Evolutionary conservation across 768 basidiomycete genomes (phyloP), one percentile per base, ranked within the genome.

Genomic region (Hericium erinaceus): DNA sequence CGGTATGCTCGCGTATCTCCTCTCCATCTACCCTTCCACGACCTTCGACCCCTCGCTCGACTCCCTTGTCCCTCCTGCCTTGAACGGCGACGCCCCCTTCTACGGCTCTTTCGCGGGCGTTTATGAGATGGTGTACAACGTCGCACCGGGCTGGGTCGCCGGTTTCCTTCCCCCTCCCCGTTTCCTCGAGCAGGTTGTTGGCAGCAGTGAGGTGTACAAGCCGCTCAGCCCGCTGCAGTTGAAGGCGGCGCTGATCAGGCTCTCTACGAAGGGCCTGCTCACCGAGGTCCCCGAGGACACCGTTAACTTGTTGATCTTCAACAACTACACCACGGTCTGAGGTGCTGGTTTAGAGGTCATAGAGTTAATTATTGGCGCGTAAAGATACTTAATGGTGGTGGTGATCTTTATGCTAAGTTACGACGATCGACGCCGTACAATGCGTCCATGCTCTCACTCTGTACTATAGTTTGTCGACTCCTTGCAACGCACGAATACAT

Each of bases 1-100:
- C 56, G 94, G 94, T 61, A 72, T 95, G 54, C 72, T 90, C 52
- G 94, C 94, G 10, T 97, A 97, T 78, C 79, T 92, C 63, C 80
- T 97, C 58, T 92, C 90, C 22, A 80, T 95, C 66, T 86, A 92
- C 72, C 88, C 87, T 5, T 81, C 81, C 0, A 60, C 70, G 46
- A 71, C 76, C 1, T 89, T 89, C 67, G 63, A 82, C 66, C 84
- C 85, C 13, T 53, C 62, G 6, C 62, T 79, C 58, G 65, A 70
- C 52, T 53, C 67, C 8, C 67, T 70, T 53, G 59, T 73, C 46
- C 68, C 77, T 22, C 74, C 51, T 62, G 68, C 15, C 62, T 73
- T 60, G 69, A 65, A 68, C 28, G 50, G 52, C 64, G 68, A 41
- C 61, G 73, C 46, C 69, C 77, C 67, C 57, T 67, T 62, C 54